phyloP scores from a whole-genome alignment of 768 basidiomycete species.

The Lactifluus subvellereus region DNA sequence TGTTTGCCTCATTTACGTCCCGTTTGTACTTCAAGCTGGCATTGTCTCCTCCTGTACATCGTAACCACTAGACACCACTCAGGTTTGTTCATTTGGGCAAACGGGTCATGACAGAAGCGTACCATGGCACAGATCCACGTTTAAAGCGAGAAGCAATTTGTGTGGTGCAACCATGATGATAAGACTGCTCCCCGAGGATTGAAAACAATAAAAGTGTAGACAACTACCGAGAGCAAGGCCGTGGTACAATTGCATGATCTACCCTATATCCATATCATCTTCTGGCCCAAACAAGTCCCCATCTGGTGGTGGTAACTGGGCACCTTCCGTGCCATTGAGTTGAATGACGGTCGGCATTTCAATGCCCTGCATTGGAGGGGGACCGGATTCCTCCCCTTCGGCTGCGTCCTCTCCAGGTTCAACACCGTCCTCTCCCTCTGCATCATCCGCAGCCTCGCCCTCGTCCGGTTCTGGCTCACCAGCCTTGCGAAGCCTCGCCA shows the following conservation, averaged over 20 bases:
- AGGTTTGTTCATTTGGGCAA: neutral
- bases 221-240: neutral
- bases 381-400: slow-evolving; percentile 27
- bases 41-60: slow-evolving; percentile 40
- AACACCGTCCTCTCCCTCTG: slow-evolving; percentile 33
- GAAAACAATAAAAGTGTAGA: neutral
- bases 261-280: slow-evolving; percentile 31
- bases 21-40: slow-evolving; percentile 66
- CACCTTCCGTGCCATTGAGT: slow-evolving; percentile 16
- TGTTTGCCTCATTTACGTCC: slow-evolving; percentile 70
- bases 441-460: slow-evolving; percentile 33
- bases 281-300: slow-evolving; percentile 23
- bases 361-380: slow-evolving; percentile 12
- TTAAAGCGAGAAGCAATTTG: no score
- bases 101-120: neutral
- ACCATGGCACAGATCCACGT: neutral
- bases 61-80: neutral
- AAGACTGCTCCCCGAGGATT: no score
- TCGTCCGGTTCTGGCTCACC: slow-evolving; percentile 46
- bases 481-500: slow-evolving; percentile 65
- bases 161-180: neutral
- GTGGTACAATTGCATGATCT: neutral
- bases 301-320: slow-evolving; percentile 13
- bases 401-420: slow-evolving; percentile 31
- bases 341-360: slow-evolving; percentile 15